phyloP scores from a whole-genome alignment of 495 filamentous ascomycete genomes.

The Neurospora sp. region DNA sequence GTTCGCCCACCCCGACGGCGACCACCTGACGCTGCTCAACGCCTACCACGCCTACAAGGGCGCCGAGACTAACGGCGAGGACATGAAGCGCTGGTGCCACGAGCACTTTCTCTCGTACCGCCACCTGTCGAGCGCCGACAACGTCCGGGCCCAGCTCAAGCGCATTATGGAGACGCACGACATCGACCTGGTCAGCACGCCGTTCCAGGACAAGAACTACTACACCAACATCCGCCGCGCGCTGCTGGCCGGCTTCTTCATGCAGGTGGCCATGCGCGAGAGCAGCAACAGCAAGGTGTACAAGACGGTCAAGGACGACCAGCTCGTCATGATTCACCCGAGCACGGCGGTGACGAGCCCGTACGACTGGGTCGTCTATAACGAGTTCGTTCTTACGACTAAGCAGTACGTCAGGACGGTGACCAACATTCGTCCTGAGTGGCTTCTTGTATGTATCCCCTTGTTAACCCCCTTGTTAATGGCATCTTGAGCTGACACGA shows the following conservation, averaged over 20 bases:
- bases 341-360: slow-evolving; percentile 77
- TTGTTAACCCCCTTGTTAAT: too few species aligned
- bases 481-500: too few species aligned
- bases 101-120: slow-evolving; percentile 93
- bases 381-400: slow-evolving; percentile 94
- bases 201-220: slow-evolving; percentile 93
- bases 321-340: slow-evolving; percentile 83
- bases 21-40: slow-evolving; percentile 93
- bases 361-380: slow-evolving; percentile 95
- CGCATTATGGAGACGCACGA: slow-evolving; percentile 93
- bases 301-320: slow-evolving; percentile 87
- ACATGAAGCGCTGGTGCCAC: slow-evolving; percentile 86
- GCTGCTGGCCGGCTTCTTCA: slow-evolving; percentile 95
- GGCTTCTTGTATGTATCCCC: slow-evolving; percentile 66
- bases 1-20: slow-evolving; percentile 87
- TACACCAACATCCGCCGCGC: slow-evolving; percentile 94
- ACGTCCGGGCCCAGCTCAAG: slow-evolving; percentile 80
- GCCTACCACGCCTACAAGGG: slow-evolving; percentile 96
- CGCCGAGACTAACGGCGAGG: slow-evolving; percentile 52
- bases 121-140: slow-evolving; percentile 82
- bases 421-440: slow-evolving; percentile 61
- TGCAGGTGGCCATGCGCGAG: slow-evolving; percentile 97
- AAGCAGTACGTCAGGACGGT: slow-evolving; percentile 82
- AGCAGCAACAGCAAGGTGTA: slow-evolving; percentile 67
- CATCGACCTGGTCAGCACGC: slow-evolving; percentile 73